A percentile compares a stretch with the other conserved stretches of the same genome.
phyloP scores from a whole-genome alignment of 352 stramenopile genomes.

The Phytophthora pistaciae region DNA sequence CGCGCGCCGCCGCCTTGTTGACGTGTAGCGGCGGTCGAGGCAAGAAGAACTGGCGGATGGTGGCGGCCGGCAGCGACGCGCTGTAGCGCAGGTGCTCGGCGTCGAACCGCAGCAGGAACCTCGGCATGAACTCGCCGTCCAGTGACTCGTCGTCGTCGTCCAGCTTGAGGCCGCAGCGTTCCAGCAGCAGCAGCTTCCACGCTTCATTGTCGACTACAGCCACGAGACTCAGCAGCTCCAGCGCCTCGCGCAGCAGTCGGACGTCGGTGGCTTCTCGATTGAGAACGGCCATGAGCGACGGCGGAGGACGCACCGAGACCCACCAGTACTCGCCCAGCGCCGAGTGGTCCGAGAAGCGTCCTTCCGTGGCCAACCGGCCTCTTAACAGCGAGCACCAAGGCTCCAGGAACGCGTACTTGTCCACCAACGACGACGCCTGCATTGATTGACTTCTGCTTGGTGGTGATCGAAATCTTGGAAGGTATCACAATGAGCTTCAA shows the following conservation, averaged over 20 bases:
- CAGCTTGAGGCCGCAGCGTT: slow-evolving; percentile 36
- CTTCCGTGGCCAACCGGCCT: slow-evolving; percentile 26
- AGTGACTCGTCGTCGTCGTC: slow-evolving; percentile 36
- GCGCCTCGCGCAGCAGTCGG: slow-evolving; percentile 37
- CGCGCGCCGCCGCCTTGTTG: slow-evolving; percentile 1
- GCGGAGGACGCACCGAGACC: slow-evolving; percentile 29
- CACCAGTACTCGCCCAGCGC: slow-evolving; percentile 34
- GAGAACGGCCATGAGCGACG: slow-evolving; percentile 25
- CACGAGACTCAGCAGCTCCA: slow-evolving; percentile 52
- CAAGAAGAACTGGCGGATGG: slow-evolving; percentile 38
- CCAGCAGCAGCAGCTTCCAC: slow-evolving; percentile 43
- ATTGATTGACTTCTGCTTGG: background rate
- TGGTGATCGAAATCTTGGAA: slow-evolving; percentile 10
- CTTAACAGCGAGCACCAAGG: slow-evolving; percentile 35
- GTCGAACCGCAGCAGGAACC: slow-evolving; percentile 42
- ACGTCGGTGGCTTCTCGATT: slow-evolving; percentile 28
- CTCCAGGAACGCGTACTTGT: slow-evolving; percentile 36
- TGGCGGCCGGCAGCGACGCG: slow-evolving; percentile 32
- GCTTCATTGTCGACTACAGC: slow-evolving; percentile 39
- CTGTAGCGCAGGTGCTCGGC: slow-evolving; percentile 36
- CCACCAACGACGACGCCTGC: slow-evolving; percentile 10
- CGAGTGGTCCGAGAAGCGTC: slow-evolving; percentile 30
- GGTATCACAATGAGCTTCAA: slow-evolving; percentile 5
- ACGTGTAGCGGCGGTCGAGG: slow-evolving; percentile 14
- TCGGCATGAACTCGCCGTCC: slow-evolving; percentile 34